These are phyloP conservation scores for Aspergillus costaricaensis DNA, from an alignment of 2,329 filamentous ascomycete species.

Conservation along the genomic window DNA sequence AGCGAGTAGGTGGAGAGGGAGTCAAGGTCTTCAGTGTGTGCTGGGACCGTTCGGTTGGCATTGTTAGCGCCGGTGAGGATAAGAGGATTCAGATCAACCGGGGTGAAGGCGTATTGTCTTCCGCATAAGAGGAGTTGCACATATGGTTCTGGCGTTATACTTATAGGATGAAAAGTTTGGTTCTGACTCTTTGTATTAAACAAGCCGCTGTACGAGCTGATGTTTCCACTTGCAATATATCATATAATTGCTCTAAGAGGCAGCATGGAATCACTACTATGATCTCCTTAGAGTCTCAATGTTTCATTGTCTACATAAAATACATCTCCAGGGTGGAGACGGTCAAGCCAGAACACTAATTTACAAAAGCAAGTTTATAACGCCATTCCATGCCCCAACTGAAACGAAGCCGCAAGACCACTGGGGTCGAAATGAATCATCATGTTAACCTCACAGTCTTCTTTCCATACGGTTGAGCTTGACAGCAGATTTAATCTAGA, in stretches of 20 bases:
- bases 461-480: conserved; percentile 62
- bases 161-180: conserved; percentile 35
- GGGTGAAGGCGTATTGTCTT: conserved; percentile 54
- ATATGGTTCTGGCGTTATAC: conserved; percentile 32
- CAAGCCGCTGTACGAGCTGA: conserved; percentile 7
- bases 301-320: conserved; percentile 18
- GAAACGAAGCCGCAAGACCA: conserved; percentile 26
- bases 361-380: conserved; percentile 19
- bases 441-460: conserved; percentile 36
- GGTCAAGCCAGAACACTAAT: conserved; percentile 14
- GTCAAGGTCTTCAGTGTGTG: conserved; percentile 85
- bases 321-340: conserved; percentile 20
- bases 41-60: conserved; percentile 84
- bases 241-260: conserved; percentile 1
- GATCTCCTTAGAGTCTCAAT: background rate
- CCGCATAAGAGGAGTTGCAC: conserved; percentile 30
- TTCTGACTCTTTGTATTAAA: conserved; percentile 10
- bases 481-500: conserved; percentile 60
- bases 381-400: conserved; percentile 23
- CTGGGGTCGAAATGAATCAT: conserved; percentile 19
- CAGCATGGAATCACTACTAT: conserved; percentile 9
- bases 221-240: conserved; percentile 5
- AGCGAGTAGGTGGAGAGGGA: conserved; percentile 72
- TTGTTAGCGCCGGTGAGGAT: conserved; percentile 90
- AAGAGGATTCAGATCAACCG: conserved; percentile 91